Evolutionary conservation across 768 basidiomycete genomes (phyloP).

Genomic region (Podaxis sp.): DNA sequence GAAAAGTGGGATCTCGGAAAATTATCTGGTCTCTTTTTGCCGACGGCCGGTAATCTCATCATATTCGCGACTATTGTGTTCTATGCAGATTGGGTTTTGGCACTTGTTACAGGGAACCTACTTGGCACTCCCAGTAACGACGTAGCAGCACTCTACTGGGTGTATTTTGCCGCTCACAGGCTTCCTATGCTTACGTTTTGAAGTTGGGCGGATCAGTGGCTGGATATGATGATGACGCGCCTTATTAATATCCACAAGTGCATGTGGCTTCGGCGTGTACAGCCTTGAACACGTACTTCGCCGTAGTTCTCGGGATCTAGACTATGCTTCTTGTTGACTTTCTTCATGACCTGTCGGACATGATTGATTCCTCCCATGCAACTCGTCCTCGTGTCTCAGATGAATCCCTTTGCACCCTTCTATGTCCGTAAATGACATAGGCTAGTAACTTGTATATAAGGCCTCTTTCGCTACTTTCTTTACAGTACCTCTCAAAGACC

Average conservation of each 20-base stretch:
- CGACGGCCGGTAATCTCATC: background rate
- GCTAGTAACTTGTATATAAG: too few relatives aligned
- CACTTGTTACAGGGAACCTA: constrained; percentile 17
- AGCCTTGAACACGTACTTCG: too few relatives aligned
- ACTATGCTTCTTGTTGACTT: too few relatives aligned
- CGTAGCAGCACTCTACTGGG: constrained; percentile 15
- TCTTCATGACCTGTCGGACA: too few relatives aligned
- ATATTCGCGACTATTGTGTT: constrained; percentile 15
- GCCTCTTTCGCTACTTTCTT: too few relatives aligned
- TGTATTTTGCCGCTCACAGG: constrained; percentile 14
- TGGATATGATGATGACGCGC: background rate
- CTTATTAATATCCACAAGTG: background rate
- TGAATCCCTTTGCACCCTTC: too few relatives aligned
- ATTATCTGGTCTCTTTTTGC: background rate
- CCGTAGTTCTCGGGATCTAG: too few relatives aligned
- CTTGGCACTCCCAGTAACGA: constrained; percentile 17
- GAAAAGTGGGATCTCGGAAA: background rate
- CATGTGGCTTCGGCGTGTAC: too few relatives aligned
- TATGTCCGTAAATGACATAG: too few relatives aligned
- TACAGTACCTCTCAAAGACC: too few relatives aligned
- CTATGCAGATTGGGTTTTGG: constrained; percentile 19
- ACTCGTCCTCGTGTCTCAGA: too few relatives aligned
- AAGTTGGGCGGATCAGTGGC: background rate
- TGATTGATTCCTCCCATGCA: too few relatives aligned
- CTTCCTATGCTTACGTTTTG: constrained; percentile 12